Evolutionary conservation across 129 eudicot species (phyloP).

Genomic region (Arctium minus): DNA sequence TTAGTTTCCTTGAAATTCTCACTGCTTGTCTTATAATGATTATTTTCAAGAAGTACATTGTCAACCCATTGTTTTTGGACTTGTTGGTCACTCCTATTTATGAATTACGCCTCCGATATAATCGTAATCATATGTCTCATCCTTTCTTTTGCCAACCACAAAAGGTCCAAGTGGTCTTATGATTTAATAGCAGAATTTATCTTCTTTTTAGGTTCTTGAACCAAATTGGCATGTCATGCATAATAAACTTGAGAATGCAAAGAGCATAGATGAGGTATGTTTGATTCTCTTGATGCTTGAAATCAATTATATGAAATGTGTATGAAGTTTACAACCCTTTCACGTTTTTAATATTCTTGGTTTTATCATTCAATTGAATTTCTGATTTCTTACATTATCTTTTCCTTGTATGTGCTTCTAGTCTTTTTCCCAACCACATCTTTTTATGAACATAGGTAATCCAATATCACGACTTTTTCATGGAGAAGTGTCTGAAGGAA

Average conservation of each 20-base stretch:
- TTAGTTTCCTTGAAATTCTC: not conserved
- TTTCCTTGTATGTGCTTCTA: slow-evolving; percentile 10
- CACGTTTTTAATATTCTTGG: not conserved
- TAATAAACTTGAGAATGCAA: slow-evolving; percentile 84
- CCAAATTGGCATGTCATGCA: slow-evolving; percentile 99
- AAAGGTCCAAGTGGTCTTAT: not conserved
- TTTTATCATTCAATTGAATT: not conserved
- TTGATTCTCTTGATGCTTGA: slow-evolving; percentile 8
- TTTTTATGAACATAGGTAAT: slow-evolving; percentile 58
- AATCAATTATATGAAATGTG: not conserved
- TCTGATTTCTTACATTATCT: not conserved
- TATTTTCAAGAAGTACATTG: not conserved
- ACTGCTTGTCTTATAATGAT: slow-evolving; percentile 1
- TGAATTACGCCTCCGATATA: not conserved
- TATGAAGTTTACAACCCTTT: not conserved
- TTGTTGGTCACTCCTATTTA: not conserved
- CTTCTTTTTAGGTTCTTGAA: slow-evolving; percentile 74
- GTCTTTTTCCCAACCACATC: not conserved
- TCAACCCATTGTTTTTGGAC: not conserved
- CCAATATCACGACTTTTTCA: slow-evolving; percentile 87
- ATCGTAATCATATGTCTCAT: not conserved
- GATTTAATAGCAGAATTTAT: not conserved
- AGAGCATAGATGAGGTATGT: slow-evolving; percentile 94
- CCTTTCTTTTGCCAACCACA: not conserved
- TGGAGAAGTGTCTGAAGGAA: slow-evolving; percentile 93